Base-by-base conservation (phyloP, 345 rosid genomes). In the Corchorus olitorius region DNA sequence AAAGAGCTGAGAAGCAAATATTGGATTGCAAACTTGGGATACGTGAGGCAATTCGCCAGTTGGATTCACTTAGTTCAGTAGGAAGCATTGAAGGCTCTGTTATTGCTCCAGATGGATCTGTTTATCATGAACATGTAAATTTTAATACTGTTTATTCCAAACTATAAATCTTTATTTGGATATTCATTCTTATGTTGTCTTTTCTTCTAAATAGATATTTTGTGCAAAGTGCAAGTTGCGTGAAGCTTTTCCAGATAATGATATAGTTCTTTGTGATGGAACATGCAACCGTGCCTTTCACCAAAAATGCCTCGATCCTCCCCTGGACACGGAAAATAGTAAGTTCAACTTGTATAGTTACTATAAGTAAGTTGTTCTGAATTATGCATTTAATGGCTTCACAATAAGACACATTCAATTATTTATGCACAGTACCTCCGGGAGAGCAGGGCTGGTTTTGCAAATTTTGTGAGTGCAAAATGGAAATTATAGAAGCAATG, bases 371-470 rank as follows among this genome's bases (percentile, higher is more conserved):
- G 27, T 54, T 70, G 33, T 54, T 54, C 56, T 58, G 59, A 27
- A 20, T 33, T 71, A 14, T 60, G 71, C 74, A 66, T 58, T 33
- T 49, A 63, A 37, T 75, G 65, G 78, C n/a, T 65, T 67, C 34
- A 66, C 76, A 75, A 12, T 78, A 73, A 82, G 76, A 66, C 73
- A 64, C 20, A 35, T 77, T 72, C 68, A 55, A 77, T 78, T 84
- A 54, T 50, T 77, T 33, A 76, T 81, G 62, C 83, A 83, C 89
- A 96, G 98, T 96, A 69, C 99, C 99, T 75, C 97, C 97, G 39
- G 95, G 94, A 81, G 99, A 92, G 75, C 97, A 92, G 77, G 95
- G 99, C 81, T 96, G 99, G 97, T 94, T 89, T 82, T 96, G 99
- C 87, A 89, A 89, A 79, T 83, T 87, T 70, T 96, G 99, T 85